Conservation (phyloP, 352 stramenopile species). For the Globisporangium cylindrosporum region DNA sequence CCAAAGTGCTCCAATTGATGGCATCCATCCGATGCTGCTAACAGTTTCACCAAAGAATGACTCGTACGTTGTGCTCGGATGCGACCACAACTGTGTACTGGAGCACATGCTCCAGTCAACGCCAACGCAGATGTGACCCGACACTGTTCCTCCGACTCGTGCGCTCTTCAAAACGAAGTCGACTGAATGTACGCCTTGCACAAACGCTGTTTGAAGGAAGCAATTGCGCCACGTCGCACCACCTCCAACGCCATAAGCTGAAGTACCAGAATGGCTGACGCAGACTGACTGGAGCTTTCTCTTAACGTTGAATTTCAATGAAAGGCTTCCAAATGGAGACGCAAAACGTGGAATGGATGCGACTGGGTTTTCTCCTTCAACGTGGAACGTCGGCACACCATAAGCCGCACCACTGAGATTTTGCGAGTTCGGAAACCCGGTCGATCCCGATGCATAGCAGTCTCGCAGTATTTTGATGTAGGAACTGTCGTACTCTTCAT, state of each 20-base stretch:
- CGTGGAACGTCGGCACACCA: conserved; percentile 81
- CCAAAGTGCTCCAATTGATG: conserved; percentile 74
- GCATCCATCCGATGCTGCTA: conserved; percentile 82
- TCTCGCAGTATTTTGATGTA: conserved; percentile 87
- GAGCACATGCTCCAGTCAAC: conserved; percentile 48
- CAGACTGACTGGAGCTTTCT: conserved; percentile 54
- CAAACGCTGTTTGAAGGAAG: conserved; percentile 54
- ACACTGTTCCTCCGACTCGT: conserved; percentile 53
- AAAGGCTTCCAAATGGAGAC: conserved; percentile 46
- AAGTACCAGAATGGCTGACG: conserved; percentile 75
- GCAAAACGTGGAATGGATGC: conserved; percentile 61
- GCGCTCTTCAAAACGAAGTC: conserved; percentile 81
- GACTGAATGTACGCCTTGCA: conserved; percentile 67
- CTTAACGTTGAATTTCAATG: conserved; percentile 64
- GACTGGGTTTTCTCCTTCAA: conserved; percentile 73
- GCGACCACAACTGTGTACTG: conserved; percentile 1
- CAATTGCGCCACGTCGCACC: conserved; percentile 62
- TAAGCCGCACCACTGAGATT: conserved; percentile 84
- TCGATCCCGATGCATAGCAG: conserved; percentile 82
- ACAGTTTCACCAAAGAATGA: conserved; percentile 47
- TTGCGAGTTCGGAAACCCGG: conserved; percentile 81
- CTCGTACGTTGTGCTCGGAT: conserved; percentile 15
- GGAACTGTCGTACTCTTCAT: conserved; percentile 84
- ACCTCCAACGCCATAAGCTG: conserved; percentile 50
- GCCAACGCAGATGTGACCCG: conserved; percentile 75